Base-by-base conservation (phyloP, 495 filamentous ascomycete species). In the Xylaria venustula region DNA sequence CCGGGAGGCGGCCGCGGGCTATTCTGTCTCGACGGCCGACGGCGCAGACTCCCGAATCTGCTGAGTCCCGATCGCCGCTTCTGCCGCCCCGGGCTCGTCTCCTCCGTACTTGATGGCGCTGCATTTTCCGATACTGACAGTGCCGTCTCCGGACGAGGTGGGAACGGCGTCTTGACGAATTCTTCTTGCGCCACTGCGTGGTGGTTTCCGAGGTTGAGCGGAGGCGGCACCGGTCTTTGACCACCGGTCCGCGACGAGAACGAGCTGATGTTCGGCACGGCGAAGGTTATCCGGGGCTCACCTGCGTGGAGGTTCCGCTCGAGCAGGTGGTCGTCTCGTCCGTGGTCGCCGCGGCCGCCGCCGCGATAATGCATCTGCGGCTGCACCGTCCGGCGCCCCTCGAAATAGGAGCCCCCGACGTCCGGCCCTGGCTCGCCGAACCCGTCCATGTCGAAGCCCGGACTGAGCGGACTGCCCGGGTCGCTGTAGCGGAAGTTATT, bases 81-180 rank as follows among this genome's bases (percentile, higher is more conserved):
- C 17, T 45, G 36, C 7, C 15, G 42, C 6, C 28, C 42, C 12
- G n/a, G 7, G 19, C 60, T 62, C 19, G 50, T 17, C 5, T 23
- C 36, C 12, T 51, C 45, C 6, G 11, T 0, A 20, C 37, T 46
- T 1, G 19, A 46, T n/a, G n/a, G n/a, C n/a, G 22, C 14, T 17
- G 11, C 30, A 22, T 19, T 54, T 17, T 32, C 41, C 17, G 42
- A 47, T 3, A 30, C 41, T 25, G 42, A 47, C 5, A 30, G 9
- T 0, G 20, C 11, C 2, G 49, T 49, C 20, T 48, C 28, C 1
- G 40, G 17, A 37, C 47, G 40, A 26, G 6, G 23, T 25, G 62
- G 66, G 41, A 64, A 65, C 45, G 66, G 66, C 41, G 69, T 67
- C 58, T 65, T 65, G 15, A 69, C 54, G 15, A 69, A 67, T 1